These are phyloP conservation scores for Fraxinus anomala DNA, from an alignment of 257 asterid genomes.

Conservation along the genomic window DNA sequence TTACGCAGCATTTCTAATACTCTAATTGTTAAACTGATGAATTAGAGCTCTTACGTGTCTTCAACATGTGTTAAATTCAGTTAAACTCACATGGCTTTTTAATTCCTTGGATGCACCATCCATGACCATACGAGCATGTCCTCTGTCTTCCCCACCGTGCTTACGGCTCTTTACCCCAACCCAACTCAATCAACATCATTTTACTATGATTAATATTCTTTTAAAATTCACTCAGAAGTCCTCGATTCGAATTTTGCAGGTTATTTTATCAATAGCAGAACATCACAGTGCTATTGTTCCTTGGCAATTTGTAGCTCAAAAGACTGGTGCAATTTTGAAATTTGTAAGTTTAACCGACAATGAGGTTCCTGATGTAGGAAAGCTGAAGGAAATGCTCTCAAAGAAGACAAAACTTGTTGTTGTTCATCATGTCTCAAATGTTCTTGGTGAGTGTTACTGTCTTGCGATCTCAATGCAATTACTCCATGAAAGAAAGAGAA, in stretches of 20 bases:
- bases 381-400: conserved; percentile 61
- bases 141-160: not conserved
- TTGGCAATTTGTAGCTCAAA: conserved; percentile 98
- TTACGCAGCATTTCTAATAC: not conserved
- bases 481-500: conserved; percentile 16
- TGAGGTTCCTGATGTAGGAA: conserved; percentile 79
- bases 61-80: not conserved
- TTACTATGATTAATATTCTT: not conserved
- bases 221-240: conserved; percentile 22
- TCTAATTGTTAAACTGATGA: not conserved
- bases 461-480: conserved; percentile 12
- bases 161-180: not conserved
- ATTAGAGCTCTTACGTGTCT: not conserved
- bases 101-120: not conserved
- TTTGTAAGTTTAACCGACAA: conserved; percentile 61
- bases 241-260: conserved; percentile 46
- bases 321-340: conserved; percentile 85
- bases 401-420: conserved; percentile 70
- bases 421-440: conserved; percentile 84
- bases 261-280: conserved; percentile 81
- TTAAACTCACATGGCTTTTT: not conserved
- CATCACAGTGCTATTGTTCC: conserved; percentile 98
- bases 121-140: not conserved
- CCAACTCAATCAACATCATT: not conserved
- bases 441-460: conserved; percentile 62